phyloP scores from a whole-genome alignment of 805 yeast species.

The Schizosaccharomyces cryophilus region DNA sequence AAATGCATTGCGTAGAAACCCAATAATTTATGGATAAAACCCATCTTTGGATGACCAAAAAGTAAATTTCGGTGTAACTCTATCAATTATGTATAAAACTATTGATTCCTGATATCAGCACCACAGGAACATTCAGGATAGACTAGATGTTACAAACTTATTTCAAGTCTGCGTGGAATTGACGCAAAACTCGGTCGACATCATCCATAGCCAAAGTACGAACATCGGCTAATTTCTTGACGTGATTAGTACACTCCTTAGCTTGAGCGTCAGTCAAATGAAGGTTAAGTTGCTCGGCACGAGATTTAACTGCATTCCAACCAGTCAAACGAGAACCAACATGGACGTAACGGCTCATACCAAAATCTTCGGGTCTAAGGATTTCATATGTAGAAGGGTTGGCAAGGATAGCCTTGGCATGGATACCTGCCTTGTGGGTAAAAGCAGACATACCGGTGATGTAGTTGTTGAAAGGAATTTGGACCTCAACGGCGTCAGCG shows the following conservation, averaged over 20 bases:
- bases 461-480: constrained; percentile 94
- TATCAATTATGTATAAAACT: too few species aligned
- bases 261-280: constrained; percentile 73
- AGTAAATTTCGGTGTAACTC: too few species aligned
- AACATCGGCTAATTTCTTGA: constrained; percentile 83
- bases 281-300: constrained; percentile 91
- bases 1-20: too few species aligned
- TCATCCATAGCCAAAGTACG: constrained; percentile 87
- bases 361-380: constrained; percentile 81
- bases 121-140: too few species aligned
- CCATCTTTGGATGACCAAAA: too few species aligned
- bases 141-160: neutral
- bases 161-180: constrained; percentile 31
- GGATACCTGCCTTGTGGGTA: constrained; percentile 98
- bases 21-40: too few species aligned
- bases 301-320: constrained; percentile 95
- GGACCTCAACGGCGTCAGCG: constrained; percentile 92
- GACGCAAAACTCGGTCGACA: constrained; percentile 88
- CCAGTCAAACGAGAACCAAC: constrained; percentile 96
- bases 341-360: constrained; percentile 86
- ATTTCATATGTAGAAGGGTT: constrained; percentile 98
- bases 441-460: constrained; percentile 98
- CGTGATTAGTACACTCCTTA: constrained; percentile 83
- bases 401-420: constrained; percentile 94
- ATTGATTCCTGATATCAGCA: too few species aligned